phyloP scores from a whole-genome alignment of 1,139 yeast genomes.

The Chernovozyma sophiae-reginae region DNA sequence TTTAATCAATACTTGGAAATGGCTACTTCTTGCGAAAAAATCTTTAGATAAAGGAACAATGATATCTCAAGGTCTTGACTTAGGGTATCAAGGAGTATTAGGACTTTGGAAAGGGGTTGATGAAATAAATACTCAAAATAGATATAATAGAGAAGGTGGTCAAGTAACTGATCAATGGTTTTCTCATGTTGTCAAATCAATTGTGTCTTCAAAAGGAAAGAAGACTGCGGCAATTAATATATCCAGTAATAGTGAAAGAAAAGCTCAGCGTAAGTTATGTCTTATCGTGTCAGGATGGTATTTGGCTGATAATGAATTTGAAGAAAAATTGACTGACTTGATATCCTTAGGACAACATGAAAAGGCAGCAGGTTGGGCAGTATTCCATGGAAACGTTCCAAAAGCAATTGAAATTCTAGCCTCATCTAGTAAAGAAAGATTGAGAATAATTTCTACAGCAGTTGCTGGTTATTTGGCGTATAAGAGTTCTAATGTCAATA shows the following conservation, averaged over 20 bases:
- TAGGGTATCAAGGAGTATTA: constrained; percentile 82
- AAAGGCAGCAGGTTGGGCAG: constrained; percentile 98
- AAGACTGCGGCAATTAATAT: constrained; percentile 45
- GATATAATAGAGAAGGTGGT: constrained; percentile 37
- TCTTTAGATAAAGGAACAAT: constrained; percentile 67
- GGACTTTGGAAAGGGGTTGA: constrained; percentile 87
- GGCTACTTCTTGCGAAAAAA: constrained; percentile 72
- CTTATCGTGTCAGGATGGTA: constrained; percentile 91
- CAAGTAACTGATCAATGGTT: constrained; percentile 41
- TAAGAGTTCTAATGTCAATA: constrained; percentile 55
- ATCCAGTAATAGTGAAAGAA: constrained; percentile 47
- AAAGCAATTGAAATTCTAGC: constrained; percentile 73
- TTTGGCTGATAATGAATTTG: constrained; percentile 71
- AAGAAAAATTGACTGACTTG: constrained; percentile 58
- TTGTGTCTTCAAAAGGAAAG: constrained; percentile 40
- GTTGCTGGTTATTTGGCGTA: constrained; percentile 90
- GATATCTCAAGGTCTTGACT: constrained; percentile 65
- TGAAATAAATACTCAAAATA: constrained; percentile 54
- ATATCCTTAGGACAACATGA: constrained; percentile 62
- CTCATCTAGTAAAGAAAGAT: constrained; percentile 54
- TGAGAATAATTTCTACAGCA: constrained; percentile 84
- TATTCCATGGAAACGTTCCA: constrained; percentile 83
- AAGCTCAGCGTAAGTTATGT: constrained; percentile 69
- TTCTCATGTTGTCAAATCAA: constrained; percentile 40
- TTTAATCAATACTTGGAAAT: constrained; percentile 80